Percentiles rank a stretch among this genome's conserved stretches.
Evolutionary conservation across 768 basidiomycete species (phyloP).

Genomic region (Clitopilus passeckerianus): DNA sequence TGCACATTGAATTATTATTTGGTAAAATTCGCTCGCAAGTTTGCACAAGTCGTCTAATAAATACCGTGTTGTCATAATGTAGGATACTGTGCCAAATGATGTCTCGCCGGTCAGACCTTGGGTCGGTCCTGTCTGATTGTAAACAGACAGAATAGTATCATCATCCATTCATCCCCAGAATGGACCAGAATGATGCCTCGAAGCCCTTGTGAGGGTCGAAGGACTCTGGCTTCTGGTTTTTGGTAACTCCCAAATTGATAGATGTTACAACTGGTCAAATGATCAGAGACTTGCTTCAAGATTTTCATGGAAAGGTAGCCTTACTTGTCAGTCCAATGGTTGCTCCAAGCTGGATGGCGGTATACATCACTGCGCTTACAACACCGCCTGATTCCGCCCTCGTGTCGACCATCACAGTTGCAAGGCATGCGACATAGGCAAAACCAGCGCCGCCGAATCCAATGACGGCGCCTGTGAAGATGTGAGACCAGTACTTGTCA

Average conservation of each 20-base stretch:
- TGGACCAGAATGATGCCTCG: neutral
- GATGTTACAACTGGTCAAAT: neutral
- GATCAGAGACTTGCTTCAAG: neutral
- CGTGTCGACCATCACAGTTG: conserved; percentile 7
- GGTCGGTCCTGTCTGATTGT: neutral
- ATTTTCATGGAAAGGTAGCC: neutral
- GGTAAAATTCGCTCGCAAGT: no score
- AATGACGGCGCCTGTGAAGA: conserved; percentile 43
- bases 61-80: neutral
- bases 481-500: conserved; percentile 33
- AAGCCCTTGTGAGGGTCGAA: neutral
- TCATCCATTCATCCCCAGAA: conserved; percentile 3
- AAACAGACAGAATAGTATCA: neutral
- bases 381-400: conserved; percentile 8
- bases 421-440: conserved; percentile 20
- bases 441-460: conserved; percentile 39
- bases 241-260: neutral
- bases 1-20: no score
- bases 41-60: neutral
- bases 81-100: neutral
- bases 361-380: conserved; percentile 10
- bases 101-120: neutral
- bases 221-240: neutral
- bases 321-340: conserved; percentile 7
- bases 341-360: conserved; percentile 6